A percentile compares a stretch with the other conserved stretches of the same genome.
Evolutionary conservation across 1,284 basidiomycete genomes (phyloP).

Genomic region (Boletus smithii): DNA sequence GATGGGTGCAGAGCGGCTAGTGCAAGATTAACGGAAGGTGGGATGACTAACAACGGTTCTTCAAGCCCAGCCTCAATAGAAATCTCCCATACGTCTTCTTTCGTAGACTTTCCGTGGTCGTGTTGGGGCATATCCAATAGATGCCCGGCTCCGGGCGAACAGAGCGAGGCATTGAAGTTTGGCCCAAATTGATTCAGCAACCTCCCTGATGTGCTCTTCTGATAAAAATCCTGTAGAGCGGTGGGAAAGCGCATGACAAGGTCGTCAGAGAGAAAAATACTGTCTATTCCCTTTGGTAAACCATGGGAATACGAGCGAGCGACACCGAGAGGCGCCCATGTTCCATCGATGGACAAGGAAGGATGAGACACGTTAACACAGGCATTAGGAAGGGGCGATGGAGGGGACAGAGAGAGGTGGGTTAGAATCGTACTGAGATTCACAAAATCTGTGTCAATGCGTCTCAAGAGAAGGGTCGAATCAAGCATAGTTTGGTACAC

Average conservation of each 20-base stretch:
- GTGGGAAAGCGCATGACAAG: constrained; percentile 60
- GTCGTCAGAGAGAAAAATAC: constrained; percentile 55
- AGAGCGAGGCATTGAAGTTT: constrained; percentile 26
- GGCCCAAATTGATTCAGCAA: constrained; percentile 53
- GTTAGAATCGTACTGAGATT: constrained; percentile 59
- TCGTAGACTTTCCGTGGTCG: constrained; percentile 4
- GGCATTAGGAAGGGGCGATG: constrained; percentile 28
- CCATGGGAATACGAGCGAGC: constrained; percentile 43
- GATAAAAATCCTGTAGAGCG: constrained; percentile 53
- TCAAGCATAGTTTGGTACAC: constrained; percentile 66
- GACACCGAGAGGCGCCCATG: constrained; percentile 61
- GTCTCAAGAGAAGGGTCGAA: constrained; percentile 51
- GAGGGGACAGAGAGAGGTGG: constrained; percentile 35
- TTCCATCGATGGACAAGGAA: constrained; percentile 50
- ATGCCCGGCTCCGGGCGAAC: constrained; percentile 16
- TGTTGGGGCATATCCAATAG: constrained; percentile 10
- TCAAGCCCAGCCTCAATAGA: constrained; percentile 24
- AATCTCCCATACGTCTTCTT: constrained; percentile 21
- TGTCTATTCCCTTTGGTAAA: constrained; percentile 37
- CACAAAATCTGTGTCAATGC: constrained; percentile 72
- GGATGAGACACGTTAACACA: constrained; percentile 37
- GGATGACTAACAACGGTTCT: constrained; percentile 27
- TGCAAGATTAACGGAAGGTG: constrained; percentile 31
- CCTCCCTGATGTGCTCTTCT: constrained; percentile 42
- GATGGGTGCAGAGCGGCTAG: constrained; percentile 28